Evolutionary conservation across 805 yeast species (phyloP).

Genomic region (Saccharomycopsis sp.): DNA sequence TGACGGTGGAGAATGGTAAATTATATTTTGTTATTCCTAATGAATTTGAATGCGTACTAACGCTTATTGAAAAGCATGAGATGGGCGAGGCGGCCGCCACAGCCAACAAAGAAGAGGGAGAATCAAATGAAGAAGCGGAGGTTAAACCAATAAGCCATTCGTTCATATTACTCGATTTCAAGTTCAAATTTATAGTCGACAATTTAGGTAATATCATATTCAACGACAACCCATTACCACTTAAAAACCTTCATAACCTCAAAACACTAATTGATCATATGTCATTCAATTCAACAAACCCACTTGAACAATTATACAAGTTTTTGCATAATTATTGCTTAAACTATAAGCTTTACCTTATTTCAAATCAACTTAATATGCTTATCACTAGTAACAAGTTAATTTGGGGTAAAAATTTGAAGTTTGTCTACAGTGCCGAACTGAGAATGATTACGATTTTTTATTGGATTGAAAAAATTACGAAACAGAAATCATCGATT

Average conservation of each 20-base stretch:
- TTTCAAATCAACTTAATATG: constrained; percentile 12
- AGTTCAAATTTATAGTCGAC: constrained; percentile 13
- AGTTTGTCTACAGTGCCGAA: constrained; percentile 10
- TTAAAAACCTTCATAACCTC: constrained; percentile 4
- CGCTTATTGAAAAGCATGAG: constrained; percentile 4
- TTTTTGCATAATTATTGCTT: constrained; percentile 17
- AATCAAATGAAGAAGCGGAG: not conserved
- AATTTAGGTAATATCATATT: constrained; percentile 12
- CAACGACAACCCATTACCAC: constrained; percentile 10
- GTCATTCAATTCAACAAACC: constrained; percentile 10
- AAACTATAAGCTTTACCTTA: constrained; percentile 16
- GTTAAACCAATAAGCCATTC: constrained; percentile 1
- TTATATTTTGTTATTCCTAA: constrained; percentile 6
- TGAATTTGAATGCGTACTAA: constrained; percentile 18
- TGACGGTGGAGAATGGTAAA: constrained; percentile 17
- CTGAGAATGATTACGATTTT: constrained; percentile 10
- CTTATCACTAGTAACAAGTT: constrained; percentile 12
- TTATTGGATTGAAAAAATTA: constrained; percentile 19
- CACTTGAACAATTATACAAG: constrained; percentile 12
- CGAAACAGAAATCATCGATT: constrained; percentile 11
- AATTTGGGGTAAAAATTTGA: constrained; percentile 21
- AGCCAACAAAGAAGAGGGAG: not conserved
- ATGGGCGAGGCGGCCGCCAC: not conserved
- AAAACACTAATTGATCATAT: constrained; percentile 9
- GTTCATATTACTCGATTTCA: constrained; percentile 13